Base-by-base conservation (phyloP, 176 grass and related monocot genomes). In the Elaeis guineensis region DNA sequence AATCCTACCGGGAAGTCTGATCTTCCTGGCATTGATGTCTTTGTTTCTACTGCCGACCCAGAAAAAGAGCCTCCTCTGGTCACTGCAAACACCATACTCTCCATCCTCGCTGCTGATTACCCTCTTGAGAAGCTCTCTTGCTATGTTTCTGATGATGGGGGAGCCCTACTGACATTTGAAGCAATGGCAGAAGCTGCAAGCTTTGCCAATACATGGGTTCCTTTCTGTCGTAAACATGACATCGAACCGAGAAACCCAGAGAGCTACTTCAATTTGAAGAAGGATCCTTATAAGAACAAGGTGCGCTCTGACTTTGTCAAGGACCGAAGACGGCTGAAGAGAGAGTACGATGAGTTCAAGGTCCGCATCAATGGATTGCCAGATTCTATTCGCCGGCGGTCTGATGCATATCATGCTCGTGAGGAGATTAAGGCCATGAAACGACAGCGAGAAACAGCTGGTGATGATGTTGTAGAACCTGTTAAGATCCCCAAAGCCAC, bases 301-400 rank as follows among this genome's bases (percentile, higher is more conserved):
- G 81, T 83, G 0, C 78, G 85, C 25, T 78, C 85, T 44, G 92
- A 90, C 62, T 96, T 96, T 32, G 92, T 96, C 0, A 90, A 87
- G 44, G 92, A 96, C 51, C 86, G 92, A 25, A 77, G 92, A 25
- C 78, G 92, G 12, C 57, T 88, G 0, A 82, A 89, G 62, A 82
- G 85, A 51, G 92, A 96, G 78, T 90, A 96, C 2, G 92, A 96
- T 1, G 86, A 96, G 22, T 96, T 87, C 62, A 96, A 88, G 80
- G 87, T 89, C 0, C 52, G 87, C 5, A 87, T 85, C 54, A 88
- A 88, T 50, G 76, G 62, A 0, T 66, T 96, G 0, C 80, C 83
- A 0, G 72, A 80, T 1, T 74, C 86, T n/a, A 96, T 96, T 26
- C 79, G 75, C 59, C 83, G 85, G 54, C 49, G 92, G 1, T 74